Evolutionary conservation across 2,329 filamentous ascomycete species (phyloP).

Genomic region (Fusarium coffeatum): DNA sequence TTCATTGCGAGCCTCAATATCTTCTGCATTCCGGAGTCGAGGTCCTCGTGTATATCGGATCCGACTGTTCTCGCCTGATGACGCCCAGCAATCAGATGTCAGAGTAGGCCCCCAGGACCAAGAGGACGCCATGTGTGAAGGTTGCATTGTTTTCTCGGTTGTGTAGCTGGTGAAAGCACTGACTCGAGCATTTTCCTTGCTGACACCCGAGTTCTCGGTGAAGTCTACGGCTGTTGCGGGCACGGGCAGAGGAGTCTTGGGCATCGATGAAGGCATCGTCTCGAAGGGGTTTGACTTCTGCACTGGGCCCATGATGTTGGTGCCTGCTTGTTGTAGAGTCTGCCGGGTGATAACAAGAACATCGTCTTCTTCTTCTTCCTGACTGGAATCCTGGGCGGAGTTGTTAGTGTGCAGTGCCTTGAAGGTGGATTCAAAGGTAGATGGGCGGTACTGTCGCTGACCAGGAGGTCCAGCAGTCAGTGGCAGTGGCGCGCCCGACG

Average conservation of each 20-base stretch:
- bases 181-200: not conserved
- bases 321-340: slow-evolving; percentile 40
- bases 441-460: slow-evolving; percentile 61
- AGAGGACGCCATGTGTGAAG: not conserved
- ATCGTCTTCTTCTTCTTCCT: slow-evolving; percentile 47
- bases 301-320: slow-evolving; percentile 33
- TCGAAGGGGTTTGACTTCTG: slow-evolving; percentile 18
- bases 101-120: slow-evolving; percentile 18
- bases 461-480: slow-evolving; percentile 67
- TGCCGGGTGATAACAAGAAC: slow-evolving; percentile 38
- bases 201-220: slow-evolving; percentile 5
- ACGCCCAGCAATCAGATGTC: slow-evolving; percentile 12
- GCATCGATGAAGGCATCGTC: slow-evolving; percentile 4
- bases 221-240: not conserved
- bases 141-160: not conserved
- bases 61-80: slow-evolving; percentile 1
- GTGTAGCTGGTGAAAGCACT: not conserved
- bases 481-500: slow-evolving; percentile 60
- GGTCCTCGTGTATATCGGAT: slow-evolving; percentile 34
- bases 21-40: slow-evolving; percentile 38
- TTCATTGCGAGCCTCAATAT: slow-evolving; percentile 43
- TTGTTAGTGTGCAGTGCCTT: slow-evolving; percentile 49
- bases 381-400: slow-evolving; percentile 36
- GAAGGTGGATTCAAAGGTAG: slow-evolving; percentile 55
- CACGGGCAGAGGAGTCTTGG: not conserved